Evolutionary conservation across 2,329 filamentous ascomycete genomes (phyloP), one percentile per base, ranked within the genome.

Genomic region (Zymoseptoria ardabiliae): DNA sequence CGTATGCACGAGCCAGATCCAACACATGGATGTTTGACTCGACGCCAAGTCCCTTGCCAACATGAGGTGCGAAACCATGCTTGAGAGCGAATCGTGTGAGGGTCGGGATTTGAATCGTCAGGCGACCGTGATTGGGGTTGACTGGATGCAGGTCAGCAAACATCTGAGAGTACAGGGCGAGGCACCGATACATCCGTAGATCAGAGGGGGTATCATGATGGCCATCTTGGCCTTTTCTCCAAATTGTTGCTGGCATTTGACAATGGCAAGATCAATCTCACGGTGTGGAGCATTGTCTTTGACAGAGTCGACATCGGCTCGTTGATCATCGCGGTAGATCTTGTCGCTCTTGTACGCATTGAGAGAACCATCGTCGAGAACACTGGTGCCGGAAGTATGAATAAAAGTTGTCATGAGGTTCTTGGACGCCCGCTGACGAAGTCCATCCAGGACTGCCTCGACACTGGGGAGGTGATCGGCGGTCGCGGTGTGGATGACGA

Each of bases 401-500:
- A 81, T 79, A 70, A 74, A 82, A 60, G 78, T 77, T 19, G 77
- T 78, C 22, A 59, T 59, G 25, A 75, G 71, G 10, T 70, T 71
- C 35, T 73, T 63, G 1, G 68, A 62, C 1, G 76, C 73, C 7
- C 77, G 73, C 56, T 74, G 63, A 53, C 72, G 63, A 55, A 81
- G 66, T 6, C 77, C 79, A 9, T 74, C 72, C 3, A 81, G 66
- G 11, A 82, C 71, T 17, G 78, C 77, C 63, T 77, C 63, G 1
- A 73, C 78, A 11, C 74, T 77, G 10, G 76, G 75, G 19, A 78
- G 66, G 59, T 81, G 74, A 67, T 81, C 79, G 3, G 78, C 77
- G 3, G 77, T 79, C 11, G 79, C 79, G 20, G 76, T 79, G 67
- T 81, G 78, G 57, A 82, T 70, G 45, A 77, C 69, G 8, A 79